Evolutionary conservation across 495 filamentous ascomycete genomes (phyloP).

Genomic region (Parachaetomium inaequale): DNA sequence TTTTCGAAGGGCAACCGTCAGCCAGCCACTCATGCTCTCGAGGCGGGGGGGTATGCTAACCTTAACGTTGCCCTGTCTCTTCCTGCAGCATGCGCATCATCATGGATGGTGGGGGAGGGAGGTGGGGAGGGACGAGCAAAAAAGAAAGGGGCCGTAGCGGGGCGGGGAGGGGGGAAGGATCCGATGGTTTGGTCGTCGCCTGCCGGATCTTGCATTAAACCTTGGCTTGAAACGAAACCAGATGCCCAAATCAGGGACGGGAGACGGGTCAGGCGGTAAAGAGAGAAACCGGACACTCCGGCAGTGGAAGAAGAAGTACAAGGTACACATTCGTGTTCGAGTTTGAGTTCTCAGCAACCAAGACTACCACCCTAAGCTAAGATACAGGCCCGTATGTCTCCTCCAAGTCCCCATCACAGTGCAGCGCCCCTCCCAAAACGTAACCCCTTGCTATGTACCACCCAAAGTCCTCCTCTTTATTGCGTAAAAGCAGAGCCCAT

Average conservation of each 20-base stretch:
- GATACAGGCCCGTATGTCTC: background rate
- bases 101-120: background rate
- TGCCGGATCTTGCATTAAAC: background rate
- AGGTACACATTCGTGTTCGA: too few species aligned
- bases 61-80: too few species aligned
- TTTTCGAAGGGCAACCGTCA: too few species aligned
- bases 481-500: background rate
- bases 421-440: background rate
- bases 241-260: too few species aligned
- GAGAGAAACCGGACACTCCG: too few species aligned
- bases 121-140: background rate
- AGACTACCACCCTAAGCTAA: background rate
- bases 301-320: too few species aligned
- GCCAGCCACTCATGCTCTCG: too few species aligned
- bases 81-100: background rate
- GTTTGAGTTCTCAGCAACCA: background rate
- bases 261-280: too few species aligned
- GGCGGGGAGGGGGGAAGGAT: background rate
- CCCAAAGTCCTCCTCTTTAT: constrained; percentile 22
- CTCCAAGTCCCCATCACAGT: background rate
- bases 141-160: background rate
- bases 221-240: background rate
- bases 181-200: background rate
- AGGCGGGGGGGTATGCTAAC: background rate
- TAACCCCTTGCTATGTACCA: background rate